These are phyloP conservation scores for Yamagishiella unicocca DNA, from an alignment of 139 green algal genomes.

Conservation along the genomic window DNA sequence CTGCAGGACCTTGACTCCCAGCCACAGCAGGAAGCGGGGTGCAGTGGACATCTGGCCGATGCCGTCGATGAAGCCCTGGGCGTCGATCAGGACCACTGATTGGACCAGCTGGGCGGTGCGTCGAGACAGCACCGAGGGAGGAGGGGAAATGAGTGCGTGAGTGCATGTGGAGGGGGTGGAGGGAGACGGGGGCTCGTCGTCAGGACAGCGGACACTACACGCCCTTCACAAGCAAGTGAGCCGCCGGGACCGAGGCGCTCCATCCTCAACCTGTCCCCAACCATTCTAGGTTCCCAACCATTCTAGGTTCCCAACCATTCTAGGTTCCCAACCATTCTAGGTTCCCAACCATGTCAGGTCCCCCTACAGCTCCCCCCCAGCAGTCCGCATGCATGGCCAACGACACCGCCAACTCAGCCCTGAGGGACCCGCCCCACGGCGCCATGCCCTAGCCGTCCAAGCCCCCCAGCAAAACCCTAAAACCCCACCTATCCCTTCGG, in stretches of 20 bases:
- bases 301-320: no score
- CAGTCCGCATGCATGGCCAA: no score
- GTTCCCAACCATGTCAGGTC: no score
- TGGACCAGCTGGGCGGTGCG: constrained; percentile 66
- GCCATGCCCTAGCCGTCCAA: not conserved
- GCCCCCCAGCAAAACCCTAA: not conserved
- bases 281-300: no score
- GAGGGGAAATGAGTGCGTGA: not conserved
- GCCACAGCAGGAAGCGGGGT: constrained; percentile 67
- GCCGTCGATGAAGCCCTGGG: constrained; percentile 91
- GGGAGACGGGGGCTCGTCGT: not conserved
- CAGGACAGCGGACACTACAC: no score
- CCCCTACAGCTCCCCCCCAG: no score
- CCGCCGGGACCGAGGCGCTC: not conserved
- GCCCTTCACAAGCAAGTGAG: no score
- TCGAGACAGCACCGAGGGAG: no score
- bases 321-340: no score
- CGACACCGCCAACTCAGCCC: no score
- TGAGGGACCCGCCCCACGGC: not conserved
- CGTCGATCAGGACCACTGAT: constrained; percentile 85
- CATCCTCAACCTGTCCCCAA: not conserved
- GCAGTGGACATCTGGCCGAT: constrained; percentile 82
- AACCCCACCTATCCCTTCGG: not conserved
- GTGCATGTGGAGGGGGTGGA: not conserved
- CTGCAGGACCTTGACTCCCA: constrained; percentile 82